Evolutionary conservation across 768 basidiomycete species (phyloP).

Genomic region (Mycena rosella): DNA sequence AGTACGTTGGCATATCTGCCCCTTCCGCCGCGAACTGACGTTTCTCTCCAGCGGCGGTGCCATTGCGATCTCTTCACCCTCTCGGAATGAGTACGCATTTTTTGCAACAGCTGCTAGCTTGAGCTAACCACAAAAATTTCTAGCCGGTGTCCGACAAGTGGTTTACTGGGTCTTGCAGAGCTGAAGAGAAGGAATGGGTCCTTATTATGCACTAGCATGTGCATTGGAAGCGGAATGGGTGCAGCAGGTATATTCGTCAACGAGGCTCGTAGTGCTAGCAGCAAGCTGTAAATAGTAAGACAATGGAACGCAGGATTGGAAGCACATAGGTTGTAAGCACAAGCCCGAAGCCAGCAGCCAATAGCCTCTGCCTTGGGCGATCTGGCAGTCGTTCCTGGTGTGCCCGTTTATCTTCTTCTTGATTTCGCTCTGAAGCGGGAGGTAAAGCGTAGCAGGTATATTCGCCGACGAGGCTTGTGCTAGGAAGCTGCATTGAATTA

Average conservation of each 20-base stretch:
- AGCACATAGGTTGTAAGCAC: no score
- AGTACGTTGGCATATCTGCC: conserved; percentile 61
- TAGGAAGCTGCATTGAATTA: no score
- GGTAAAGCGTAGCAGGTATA: no score
- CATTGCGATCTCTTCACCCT: conserved; percentile 86
- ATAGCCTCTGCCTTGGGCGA: no score
- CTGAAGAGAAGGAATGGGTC: conserved; percentile 76
- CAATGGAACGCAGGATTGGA: not conserved
- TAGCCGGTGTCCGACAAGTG: conserved; percentile 88
- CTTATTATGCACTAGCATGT: conserved; percentile 84
- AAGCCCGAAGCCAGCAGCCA: no score
- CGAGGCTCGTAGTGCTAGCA: conserved; percentile 57
- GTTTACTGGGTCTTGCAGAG: conserved; percentile 90
- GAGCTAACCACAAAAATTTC: conserved; percentile 36
- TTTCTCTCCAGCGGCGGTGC: conserved; percentile 78
- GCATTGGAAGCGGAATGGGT: conserved; percentile 90
- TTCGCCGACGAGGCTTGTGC: no score
- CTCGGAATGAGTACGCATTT: conserved; percentile 82
- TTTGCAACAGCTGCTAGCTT: not conserved
- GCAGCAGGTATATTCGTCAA: conserved; percentile 86
- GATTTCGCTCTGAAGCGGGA: no score
- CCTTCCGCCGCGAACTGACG: not conserved
- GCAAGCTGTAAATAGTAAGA: conserved; percentile 20
- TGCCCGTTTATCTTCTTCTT: no score
- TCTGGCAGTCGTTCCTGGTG: no score